phyloP scores from a whole-genome alignment of 129 eudicot species.

The Calendula officinalis region DNA sequence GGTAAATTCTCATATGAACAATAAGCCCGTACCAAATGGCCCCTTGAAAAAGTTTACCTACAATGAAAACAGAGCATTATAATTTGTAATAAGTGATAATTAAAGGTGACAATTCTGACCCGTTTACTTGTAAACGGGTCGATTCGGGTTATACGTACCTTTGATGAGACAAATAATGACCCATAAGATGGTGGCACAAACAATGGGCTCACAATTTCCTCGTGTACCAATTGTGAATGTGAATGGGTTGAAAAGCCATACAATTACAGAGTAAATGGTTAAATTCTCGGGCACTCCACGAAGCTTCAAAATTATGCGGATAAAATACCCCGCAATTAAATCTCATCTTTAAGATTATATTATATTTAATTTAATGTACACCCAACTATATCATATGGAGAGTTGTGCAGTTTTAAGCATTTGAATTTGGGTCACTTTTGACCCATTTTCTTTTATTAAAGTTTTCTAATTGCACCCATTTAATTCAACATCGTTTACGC shows the following conservation, averaged over 20 bases:
- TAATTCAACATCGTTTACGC: background rate
- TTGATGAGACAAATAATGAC: constrained; percentile 77
- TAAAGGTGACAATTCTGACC: no score
- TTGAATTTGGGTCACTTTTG: background rate
- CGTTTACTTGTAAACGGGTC: no score
- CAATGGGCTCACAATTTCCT: constrained; percentile 96
- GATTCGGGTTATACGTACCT: no score
- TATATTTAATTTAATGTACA: no score
- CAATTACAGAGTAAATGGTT: constrained; percentile 53
- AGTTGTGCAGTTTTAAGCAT: background rate
- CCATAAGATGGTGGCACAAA: constrained; percentile 94
- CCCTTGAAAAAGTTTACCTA: constrained; percentile 74
- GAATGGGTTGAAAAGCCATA: constrained; percentile 98
- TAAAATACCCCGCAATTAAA: constrained; percentile 81
- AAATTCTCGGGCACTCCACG: constrained; percentile 81
- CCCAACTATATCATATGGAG: no score
- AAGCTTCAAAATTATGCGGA: constrained; percentile 75
- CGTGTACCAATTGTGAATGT: constrained; percentile 99
- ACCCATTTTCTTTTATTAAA: no score
- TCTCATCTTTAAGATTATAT: constrained; percentile 43
- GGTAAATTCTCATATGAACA: constrained; percentile 94
- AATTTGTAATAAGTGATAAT: no score
- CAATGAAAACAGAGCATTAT: constrained; percentile 14
- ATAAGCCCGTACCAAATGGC: constrained; percentile 95
- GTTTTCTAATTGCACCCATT: background rate